Evolutionary conservation across 192 early-diverging fungal genomes (phyloP).

Genomic region (Linnemannia elongata): DNA sequence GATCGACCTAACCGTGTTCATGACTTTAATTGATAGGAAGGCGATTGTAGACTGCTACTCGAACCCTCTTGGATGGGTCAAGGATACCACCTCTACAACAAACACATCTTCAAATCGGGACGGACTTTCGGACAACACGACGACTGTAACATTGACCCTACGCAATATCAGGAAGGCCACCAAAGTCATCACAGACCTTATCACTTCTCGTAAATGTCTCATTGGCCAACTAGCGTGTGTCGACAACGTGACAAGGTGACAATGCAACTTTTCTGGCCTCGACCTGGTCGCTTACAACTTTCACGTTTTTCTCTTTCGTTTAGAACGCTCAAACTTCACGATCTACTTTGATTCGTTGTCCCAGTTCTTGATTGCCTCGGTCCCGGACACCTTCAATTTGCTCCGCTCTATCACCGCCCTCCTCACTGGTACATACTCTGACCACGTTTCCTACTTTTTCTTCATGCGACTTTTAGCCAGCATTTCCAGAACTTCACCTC

Average conservation of each 20-base stretch:
- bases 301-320: background rate
- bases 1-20: background rate
- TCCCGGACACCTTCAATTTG: constrained; percentile 52
- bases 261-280: too few species aligned
- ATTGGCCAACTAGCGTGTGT: too few species aligned
- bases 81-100: background rate
- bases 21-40: constrained; percentile 7
- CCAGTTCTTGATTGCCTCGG: constrained; percentile 35
- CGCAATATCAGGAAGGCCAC: constrained; percentile 18
- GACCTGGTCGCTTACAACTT: background rate
- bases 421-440: constrained; percentile 14
- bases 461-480: background rate
- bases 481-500: background rate
- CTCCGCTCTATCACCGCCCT: constrained; percentile 44
- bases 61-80: constrained; percentile 47
- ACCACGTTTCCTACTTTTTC: background rate
- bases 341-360: constrained; percentile 51
- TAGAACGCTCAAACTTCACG: constrained; percentile 31
- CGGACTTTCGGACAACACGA: background rate
- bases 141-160: background rate
- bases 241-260: too few species aligned
- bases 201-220: constrained; percentile 22
- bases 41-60: constrained; percentile 40
- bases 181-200: constrained; percentile 23
- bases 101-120: background rate